Evolutionary conservation across 2,329 filamentous ascomycete species (phyloP).

Genomic region (Penicillium sp.): DNA sequence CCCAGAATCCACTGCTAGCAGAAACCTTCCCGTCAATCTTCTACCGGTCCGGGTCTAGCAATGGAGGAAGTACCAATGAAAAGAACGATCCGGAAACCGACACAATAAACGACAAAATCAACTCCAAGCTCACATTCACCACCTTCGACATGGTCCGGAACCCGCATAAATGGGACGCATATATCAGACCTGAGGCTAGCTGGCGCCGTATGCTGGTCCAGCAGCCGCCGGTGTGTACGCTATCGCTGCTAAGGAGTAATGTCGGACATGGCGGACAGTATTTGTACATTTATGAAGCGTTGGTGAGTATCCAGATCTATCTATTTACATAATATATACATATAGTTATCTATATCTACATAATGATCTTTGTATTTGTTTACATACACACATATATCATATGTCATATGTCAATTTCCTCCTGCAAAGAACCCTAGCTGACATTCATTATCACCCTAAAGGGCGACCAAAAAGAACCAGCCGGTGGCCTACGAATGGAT

Average conservation of each 20-base stretch:
- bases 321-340: neutral
- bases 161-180: neutral
- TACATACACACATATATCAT: neutral
- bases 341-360: neutral
- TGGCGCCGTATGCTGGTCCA: conserved; percentile 9
- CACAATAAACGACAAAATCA: neutral
- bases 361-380: neutral
- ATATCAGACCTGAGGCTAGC: conserved; percentile 4
- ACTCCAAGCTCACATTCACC: neutral
- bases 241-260: conserved; percentile 3
- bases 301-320: neutral
- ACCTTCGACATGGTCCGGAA: neutral
- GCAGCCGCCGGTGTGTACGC: conserved; percentile 4
- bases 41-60: neutral
- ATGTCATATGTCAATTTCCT: neutral
- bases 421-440: neutral
- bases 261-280: neutral
- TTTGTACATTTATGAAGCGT: conserved; percentile 2
- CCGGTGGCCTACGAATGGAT: conserved; percentile 1
- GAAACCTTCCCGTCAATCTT: conserved; percentile 3
- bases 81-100: neutral
- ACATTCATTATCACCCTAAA: neutral
- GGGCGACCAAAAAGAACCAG: neutral
- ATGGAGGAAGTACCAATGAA: neutral
- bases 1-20: conserved; percentile 1